Percentiles rank a stretch among this genome's conserved stretches.
These are phyloP conservation scores for Elongisporangium senticosum DNA, from an alignment of 352 stramenopile species.

Conservation along the genomic window DNA sequence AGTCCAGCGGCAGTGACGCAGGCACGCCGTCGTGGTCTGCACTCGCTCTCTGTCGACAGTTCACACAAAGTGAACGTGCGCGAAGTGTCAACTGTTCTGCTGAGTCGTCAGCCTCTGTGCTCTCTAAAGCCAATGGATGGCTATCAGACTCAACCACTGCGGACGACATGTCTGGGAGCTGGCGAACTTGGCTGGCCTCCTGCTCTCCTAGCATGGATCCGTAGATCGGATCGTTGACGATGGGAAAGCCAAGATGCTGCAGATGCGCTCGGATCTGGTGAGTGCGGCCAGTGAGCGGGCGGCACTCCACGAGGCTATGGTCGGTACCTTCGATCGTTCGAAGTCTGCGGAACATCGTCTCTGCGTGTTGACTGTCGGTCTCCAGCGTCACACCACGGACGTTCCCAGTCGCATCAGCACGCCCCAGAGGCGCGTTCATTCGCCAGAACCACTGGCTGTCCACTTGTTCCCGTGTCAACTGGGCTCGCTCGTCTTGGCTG, in stretches of 20 bases:
- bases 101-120: background rate
- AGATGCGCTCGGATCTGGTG: conserved; percentile 96
- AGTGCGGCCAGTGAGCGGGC: conserved; percentile 89
- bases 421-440: conserved; percentile 33
- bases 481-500: background rate
- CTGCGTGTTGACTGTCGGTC: conserved; percentile 17
- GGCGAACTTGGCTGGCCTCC: background rate
- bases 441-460: conserved; percentile 22
- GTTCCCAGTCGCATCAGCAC: conserved; percentile 12
- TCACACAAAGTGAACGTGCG: conserved; percentile 9
- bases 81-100: background rate
- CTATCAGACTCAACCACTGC: background rate
- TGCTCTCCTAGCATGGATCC: conserved; percentile 19
- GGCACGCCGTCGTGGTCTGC: conserved; percentile 3
- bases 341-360: conserved; percentile 30
- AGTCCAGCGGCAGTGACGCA: conserved; percentile 3
- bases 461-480: conserved; percentile 4
- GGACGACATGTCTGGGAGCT: background rate
- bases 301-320: conserved; percentile 83
- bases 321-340: conserved; percentile 9
- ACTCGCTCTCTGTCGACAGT: conserved; percentile 9
- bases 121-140: background rate
- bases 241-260: conserved; percentile 81
- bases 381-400: conserved; percentile 10
- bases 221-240: conserved; percentile 95